Evolutionary conservation across 2,329 filamentous ascomycete genomes (phyloP), one percentile per base, ranked within the genome.

Genomic region (Ceratocystis diversiconidia): DNA sequence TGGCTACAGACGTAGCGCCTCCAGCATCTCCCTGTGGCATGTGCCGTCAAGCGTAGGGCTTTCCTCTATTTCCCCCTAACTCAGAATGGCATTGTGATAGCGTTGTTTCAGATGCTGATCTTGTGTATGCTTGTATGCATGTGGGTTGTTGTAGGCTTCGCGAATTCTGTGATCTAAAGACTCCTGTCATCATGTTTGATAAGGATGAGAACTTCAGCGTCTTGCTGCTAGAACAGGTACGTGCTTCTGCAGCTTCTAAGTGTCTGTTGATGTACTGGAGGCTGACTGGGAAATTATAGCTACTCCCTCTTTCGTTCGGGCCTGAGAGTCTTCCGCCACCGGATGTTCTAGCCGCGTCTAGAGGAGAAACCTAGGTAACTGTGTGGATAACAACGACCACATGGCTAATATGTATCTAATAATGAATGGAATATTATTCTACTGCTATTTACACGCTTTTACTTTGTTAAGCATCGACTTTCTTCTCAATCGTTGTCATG

Each of bases 111-210:
- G 52, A 22, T 30, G 60, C 64, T 69, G 60, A 52, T 52, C 48
- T 41, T 52, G 48, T 10, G 19, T 52, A 12, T 25, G 17, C 36
- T 52, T 52, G 3, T 10, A 25, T 52, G 48, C 48, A 50, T 50
- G 44, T 48, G 17, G 32, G n/a, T 12, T 46, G n/a, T 28, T 30
- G n/a, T 62, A 87, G 86, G 70, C 90, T 92, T 69, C 85, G 88
- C 61, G 89, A 92, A 76, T 92, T 92, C 72, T 88, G 84, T 70
- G 75, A 80, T 5, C 72, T 85, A n/a, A 76, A 80, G 5, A 85
- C 83, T 67, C 92, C 91, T 0, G 82, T 99, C 66, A 85, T 96
- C 73, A 95, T 97, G 92, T 95, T 95, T 75, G 91, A 95, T 74
- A 87, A 86, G 74, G 82, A 91, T 69, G 87, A 86, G 1, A 82